Percentiles rank a stretch among this genome's conserved stretches.
Evolutionary conservation across 2,329 filamentous ascomycete genomes (phyloP).

Genomic region (Aspergillus udagawae): DNA sequence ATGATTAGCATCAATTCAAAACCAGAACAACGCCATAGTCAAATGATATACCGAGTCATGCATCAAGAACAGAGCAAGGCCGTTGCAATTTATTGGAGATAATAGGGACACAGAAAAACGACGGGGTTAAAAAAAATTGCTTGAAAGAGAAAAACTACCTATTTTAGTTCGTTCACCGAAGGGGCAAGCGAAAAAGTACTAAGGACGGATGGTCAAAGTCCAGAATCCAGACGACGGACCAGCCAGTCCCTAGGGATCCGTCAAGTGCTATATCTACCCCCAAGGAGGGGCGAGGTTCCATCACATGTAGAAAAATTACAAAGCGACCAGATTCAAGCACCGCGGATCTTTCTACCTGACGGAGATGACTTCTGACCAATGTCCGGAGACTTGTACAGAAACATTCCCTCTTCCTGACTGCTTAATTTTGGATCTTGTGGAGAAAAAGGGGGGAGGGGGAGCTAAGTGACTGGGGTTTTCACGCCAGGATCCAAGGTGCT

Average conservation of each 20-base stretch:
- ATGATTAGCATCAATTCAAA: background rate
- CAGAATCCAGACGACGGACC: background rate
- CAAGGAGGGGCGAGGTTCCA: constrained; percentile 1
- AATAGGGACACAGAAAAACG: background rate
- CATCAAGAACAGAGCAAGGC: background rate
- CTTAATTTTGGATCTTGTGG: background rate
- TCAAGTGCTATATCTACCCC: constrained; percentile 5
- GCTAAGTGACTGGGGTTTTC: background rate
- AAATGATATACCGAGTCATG: background rate
- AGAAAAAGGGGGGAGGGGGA: background rate
- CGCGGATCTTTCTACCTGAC: constrained; percentile 3
- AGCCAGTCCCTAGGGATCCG: background rate
- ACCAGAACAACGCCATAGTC: background rate
- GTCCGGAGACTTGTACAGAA: constrained; percentile 1
- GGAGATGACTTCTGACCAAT: constrained; percentile 1
- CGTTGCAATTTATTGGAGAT: background rate
- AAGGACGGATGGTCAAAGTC: background rate
- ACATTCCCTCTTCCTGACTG: constrained; percentile 1
- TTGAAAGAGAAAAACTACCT: background rate
- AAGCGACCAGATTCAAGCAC: constrained; percentile 4
- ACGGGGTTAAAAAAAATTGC: background rate
- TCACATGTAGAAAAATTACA: constrained; percentile 10
- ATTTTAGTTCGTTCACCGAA: background rate
- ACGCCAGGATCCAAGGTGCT: background rate
- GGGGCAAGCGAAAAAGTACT: background rate